Evolutionary conservation across 768 basidiomycete genomes (phyloP).

Genomic region (Nidularia pulvinata): DNA sequence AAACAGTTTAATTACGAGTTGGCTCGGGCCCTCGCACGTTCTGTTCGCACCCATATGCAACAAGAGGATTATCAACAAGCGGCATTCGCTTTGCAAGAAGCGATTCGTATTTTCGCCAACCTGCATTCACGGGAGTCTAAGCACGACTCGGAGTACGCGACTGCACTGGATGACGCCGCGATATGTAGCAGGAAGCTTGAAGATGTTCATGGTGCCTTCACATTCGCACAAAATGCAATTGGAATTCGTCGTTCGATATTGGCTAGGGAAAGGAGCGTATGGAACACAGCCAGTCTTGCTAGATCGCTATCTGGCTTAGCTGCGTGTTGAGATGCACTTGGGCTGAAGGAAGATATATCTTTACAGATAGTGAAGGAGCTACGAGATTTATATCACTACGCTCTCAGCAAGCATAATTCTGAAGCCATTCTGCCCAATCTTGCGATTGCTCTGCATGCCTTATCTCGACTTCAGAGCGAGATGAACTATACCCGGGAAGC

Average conservation of each 20-base stretch:
- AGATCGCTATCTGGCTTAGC: not conserved
- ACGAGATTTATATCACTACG: not conserved
- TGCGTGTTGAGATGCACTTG: not conserved
- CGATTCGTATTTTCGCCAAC: not conserved
- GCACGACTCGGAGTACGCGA: not conserved
- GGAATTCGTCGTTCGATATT: not conserved
- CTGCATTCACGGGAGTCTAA: not conserved
- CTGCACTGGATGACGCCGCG: not conserved
- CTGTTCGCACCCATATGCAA: not conserved
- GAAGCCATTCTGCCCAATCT: not conserved
- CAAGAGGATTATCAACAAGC: not conserved
- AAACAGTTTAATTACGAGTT: not conserved
- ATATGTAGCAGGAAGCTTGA: not conserved
- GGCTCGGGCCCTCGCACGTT: not conserved
- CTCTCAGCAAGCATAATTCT: not conserved
- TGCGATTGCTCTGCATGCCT: not conserved
- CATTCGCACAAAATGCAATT: not conserved
- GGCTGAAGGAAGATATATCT: not conserved
- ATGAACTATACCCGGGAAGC: not conserved
- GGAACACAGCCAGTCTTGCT: not conserved
- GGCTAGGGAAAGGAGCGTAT: not conserved
- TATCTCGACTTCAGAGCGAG: not conserved
- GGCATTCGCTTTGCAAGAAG: not conserved
- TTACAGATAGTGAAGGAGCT: not conserved
- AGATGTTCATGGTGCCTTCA: not conserved